phyloP scores from a whole-genome alignment of 2,329 filamentous ascomycete genomes.

The Teratosphaeria pseudoeucalypti region DNA sequence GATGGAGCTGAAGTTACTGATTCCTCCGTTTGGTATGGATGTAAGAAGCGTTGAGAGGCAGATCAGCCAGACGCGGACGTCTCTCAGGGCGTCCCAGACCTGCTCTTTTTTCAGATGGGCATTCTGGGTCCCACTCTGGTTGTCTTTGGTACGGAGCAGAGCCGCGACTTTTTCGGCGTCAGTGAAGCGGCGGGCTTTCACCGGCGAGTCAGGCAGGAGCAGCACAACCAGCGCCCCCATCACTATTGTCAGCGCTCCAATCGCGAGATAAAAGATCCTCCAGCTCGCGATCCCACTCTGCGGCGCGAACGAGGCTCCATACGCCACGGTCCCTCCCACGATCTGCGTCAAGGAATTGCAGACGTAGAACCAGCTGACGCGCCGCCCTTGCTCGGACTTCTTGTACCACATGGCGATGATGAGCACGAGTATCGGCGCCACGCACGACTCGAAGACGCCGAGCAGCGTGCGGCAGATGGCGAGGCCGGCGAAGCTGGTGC shows the following conservation, averaged over 20 bases:
- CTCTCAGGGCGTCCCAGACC: conserved; percentile 26
- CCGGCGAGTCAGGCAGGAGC: conserved; percentile 32
- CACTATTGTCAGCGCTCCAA: conserved; percentile 32
- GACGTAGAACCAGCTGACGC: conserved; percentile 53
- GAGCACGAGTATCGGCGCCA: conserved; percentile 58
- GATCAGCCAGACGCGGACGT: conserved; percentile 30
- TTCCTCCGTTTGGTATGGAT: conserved; percentile 3
- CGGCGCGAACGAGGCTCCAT: not conserved
- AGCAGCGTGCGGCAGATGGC: conserved; percentile 54
- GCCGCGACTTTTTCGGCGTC: conserved; percentile 23
- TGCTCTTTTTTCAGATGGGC: conserved; percentile 37
- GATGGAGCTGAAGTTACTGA: conserved; percentile 2
- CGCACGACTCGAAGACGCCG: conserved; percentile 61
- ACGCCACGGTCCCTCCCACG: not conserved
- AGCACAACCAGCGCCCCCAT: conserved; percentile 32
- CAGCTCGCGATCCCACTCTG: conserved; percentile 1
- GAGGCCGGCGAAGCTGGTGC: conserved; percentile 49
- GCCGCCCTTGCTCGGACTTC: conserved; percentile 21
- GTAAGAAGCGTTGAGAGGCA: conserved; percentile 2
- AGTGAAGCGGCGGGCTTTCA: conserved; percentile 32
- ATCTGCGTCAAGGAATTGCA: not conserved
- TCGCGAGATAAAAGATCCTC: conserved; percentile 33
- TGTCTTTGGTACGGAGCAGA: conserved; percentile 19
- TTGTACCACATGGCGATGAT: conserved; percentile 59
- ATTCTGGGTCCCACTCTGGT: conserved; percentile 26